phyloP scores from a whole-genome alignment of 495 filamentous ascomycete genomes.

The Penicillium cosmopolitanum region DNA sequence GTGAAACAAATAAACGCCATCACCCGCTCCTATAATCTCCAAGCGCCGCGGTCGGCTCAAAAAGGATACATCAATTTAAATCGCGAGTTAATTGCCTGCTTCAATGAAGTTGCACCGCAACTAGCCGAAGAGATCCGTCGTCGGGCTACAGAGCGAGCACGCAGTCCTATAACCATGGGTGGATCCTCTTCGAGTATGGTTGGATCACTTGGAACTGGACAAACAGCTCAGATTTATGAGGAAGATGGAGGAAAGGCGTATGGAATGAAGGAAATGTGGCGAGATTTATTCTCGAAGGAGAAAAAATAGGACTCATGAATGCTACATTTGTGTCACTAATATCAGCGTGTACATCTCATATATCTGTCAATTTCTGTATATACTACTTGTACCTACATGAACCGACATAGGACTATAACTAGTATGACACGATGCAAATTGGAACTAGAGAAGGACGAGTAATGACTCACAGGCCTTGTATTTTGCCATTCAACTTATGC shows the following conservation, averaged over 20 bases:
- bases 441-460: too few relatives aligned
- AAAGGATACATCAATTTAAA: slow-evolving; percentile 90
- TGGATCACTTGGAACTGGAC: slow-evolving; percentile 54
- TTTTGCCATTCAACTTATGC: too few relatives aligned
- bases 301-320: neutral
- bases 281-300: slow-evolving; percentile 67
- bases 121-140: slow-evolving; percentile 72
- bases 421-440: too few relatives aligned
- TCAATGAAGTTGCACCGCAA: slow-evolving; percentile 79
- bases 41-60: slow-evolving; percentile 88
- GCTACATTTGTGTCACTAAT: too few relatives aligned
- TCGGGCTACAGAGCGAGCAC: slow-evolving; percentile 59
- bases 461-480: too few relatives aligned
- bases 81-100: slow-evolving; percentile 80
- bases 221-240: slow-evolving; percentile 67
- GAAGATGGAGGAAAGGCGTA: slow-evolving; percentile 69
- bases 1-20: slow-evolving; percentile 79
- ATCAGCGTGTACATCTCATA: too few relatives aligned
- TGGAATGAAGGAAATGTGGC: slow-evolving; percentile 87
- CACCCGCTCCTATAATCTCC: slow-evolving; percentile 89
- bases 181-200: slow-evolving; percentile 46
- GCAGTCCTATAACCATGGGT: slow-evolving; percentile 27
- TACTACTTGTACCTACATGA: too few relatives aligned
- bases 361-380: too few relatives aligned
- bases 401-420: too few relatives aligned